Evolutionary conservation across 306 rosid genomes (phyloP).

Genomic region (Aeschynomene evenia): DNA sequence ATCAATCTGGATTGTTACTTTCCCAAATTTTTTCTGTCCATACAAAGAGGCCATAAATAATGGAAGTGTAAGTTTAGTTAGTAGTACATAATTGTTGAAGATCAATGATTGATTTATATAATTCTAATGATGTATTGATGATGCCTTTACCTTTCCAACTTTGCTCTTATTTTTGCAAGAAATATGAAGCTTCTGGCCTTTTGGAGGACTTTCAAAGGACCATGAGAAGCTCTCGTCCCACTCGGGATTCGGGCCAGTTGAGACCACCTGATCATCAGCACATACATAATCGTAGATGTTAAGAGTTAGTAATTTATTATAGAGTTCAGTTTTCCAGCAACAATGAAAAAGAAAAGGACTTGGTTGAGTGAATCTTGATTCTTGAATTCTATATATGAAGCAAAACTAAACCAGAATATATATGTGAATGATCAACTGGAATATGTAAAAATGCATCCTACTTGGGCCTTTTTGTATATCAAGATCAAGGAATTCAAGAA

Average conservation of each 20-base stretch:
- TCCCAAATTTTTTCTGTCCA: constrained; percentile 92
- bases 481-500: not conserved
- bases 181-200: constrained; percentile 96
- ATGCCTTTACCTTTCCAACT: constrained; percentile 80
- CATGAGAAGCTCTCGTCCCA: constrained; percentile 96
- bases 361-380: not conserved
- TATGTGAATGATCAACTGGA: not conserved
- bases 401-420: not conserved
- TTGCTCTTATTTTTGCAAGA: constrained; percentile 99
- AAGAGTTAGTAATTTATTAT: constrained; percentile 13
- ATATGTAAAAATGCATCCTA: not conserved
- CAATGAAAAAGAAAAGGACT: not conserved
- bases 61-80: not conserved
- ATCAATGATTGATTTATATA: no score
- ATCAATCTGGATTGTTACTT: constrained; percentile 97
- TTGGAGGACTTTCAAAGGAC: constrained; percentile 99
- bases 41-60: constrained; percentile 20
- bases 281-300: constrained; percentile 11
- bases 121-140: not conserved
- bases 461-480: not conserved
- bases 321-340: not conserved
- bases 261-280: constrained; percentile 75
- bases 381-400: no score
- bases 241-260: constrained; percentile 94
- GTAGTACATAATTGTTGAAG: no score